phyloP scores from a whole-genome alignment of 208 protist genomes.

The Leishmania lainsoni region DNA sequence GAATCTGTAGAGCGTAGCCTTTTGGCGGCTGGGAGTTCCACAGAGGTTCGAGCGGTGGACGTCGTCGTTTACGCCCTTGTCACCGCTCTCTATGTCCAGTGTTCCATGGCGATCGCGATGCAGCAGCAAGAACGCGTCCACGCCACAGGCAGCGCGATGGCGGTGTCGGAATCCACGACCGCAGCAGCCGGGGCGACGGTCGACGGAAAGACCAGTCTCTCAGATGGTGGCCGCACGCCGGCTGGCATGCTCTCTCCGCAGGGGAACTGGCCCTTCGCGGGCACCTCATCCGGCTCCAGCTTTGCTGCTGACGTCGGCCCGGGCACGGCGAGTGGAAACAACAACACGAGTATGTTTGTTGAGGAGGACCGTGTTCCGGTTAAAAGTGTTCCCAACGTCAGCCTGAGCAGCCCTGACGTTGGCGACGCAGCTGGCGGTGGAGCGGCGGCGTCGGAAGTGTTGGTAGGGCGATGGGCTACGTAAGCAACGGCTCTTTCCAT shows the following conservation, averaged over 20 bases:
- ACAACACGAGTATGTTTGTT: not conserved
- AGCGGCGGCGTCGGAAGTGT: not conserved
- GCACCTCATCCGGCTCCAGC: not conserved
- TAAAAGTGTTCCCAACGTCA: constrained; percentile 14
- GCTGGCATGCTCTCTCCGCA: constrained; percentile 10
- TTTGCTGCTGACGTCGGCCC: constrained; percentile 4
- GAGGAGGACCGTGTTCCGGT: constrained; percentile 23
- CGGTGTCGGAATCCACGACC: too few species aligned
- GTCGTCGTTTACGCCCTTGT: constrained; percentile 38
- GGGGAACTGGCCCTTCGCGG: not conserved
- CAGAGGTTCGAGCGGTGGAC: constrained; percentile 32
- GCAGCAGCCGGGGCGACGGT: not conserved
- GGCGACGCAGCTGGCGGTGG: constrained; percentile 11
- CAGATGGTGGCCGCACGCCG: constrained; percentile 6
- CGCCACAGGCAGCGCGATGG: too few species aligned
- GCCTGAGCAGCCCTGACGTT: constrained; percentile 16
- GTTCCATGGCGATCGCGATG: constrained; percentile 10
- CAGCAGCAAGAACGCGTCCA: constrained; percentile 15
- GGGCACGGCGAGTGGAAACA: not conserved
- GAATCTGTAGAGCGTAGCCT: constrained; percentile 12
- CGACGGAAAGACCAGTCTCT: not conserved
- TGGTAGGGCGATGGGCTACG: not conserved
- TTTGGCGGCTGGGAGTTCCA: constrained; percentile 17
- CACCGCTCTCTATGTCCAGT: constrained; percentile 37
- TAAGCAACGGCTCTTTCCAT: constrained; percentile 22